These are phyloP conservation scores for Rhododendron williamsianum DNA, from an alignment of 148 eudicot species.

Conservation along the genomic window DNA sequence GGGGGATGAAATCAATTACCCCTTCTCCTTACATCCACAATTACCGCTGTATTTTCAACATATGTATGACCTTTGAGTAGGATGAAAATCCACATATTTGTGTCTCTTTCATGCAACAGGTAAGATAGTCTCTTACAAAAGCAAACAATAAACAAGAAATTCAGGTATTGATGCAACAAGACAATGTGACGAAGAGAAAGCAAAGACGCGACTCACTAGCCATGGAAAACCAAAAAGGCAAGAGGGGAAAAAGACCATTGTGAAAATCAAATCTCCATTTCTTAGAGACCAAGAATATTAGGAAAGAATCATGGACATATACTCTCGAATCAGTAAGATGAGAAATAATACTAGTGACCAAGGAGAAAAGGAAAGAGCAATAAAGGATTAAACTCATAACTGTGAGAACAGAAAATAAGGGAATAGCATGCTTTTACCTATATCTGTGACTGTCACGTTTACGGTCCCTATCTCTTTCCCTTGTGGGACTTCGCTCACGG, in stretches of 20 bases:
- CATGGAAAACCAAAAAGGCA: background rate
- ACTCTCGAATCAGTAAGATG: background rate
- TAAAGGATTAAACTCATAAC: background rate
- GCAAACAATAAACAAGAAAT: background rate
- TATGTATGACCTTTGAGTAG: background rate
- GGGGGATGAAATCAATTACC: background rate
- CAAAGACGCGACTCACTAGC: background rate
- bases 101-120: background rate
- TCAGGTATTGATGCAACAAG: background rate
- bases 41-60: background rate
- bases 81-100: background rate
- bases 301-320: background rate
- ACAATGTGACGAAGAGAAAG: background rate
- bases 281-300: background rate
- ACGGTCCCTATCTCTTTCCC: conserved; percentile 84
- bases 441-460: conserved; percentile 88
- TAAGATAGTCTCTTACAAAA: background rate
- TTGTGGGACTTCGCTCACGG: conserved; percentile 74
- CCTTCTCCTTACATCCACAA: background rate
- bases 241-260: background rate
- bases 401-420: background rate
- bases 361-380: background rate
- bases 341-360: background rate
- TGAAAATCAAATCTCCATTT: background rate
- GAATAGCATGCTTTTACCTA: conserved; percentile 36